Conservation (phyloP, 441 rosid genomes). For the Croton setiger region DNA sequence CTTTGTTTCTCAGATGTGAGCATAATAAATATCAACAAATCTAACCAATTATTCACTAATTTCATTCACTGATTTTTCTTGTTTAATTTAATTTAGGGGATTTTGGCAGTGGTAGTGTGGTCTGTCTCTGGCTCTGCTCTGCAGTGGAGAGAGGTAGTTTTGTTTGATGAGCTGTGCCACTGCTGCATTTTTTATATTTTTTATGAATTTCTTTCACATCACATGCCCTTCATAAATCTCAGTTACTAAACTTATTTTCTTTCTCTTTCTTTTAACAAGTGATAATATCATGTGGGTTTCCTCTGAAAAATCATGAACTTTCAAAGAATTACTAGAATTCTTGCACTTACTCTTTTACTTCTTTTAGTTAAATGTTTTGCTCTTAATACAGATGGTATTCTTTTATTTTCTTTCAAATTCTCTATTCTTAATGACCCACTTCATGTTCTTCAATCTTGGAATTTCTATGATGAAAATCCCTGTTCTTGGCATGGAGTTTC, state of each 20-base stretch:
- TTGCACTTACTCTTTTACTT: slow-evolving; percentile 15
- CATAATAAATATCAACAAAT: background rate
- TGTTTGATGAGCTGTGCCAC: slow-evolving; percentile 46
- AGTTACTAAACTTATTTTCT: slow-evolving; percentile 13
- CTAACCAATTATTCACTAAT: slow-evolving; percentile 17
- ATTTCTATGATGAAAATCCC: slow-evolving; percentile 49
- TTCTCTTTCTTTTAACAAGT: slow-evolving; percentile 17
- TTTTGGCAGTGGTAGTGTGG: slow-evolving; percentile 19
- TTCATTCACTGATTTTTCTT: background rate
- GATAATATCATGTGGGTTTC: slow-evolving; percentile 40
- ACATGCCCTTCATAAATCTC: slow-evolving; percentile 46
- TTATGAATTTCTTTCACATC: slow-evolving; percentile 36
- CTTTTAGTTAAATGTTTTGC: slow-evolving; percentile 29
- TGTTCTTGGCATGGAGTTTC: slow-evolving; percentile 82
- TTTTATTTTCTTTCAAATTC: slow-evolving; percentile 66
- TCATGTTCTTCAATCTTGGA: slow-evolving; percentile 52
- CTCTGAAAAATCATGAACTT: slow-evolving; percentile 39
- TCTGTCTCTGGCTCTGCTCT: too few relatives aligned
- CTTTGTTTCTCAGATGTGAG: slow-evolving; percentile 29
- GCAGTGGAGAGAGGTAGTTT: slow-evolving; percentile 12
- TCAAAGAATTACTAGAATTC: slow-evolving; percentile 26
- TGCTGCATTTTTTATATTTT: background rate
- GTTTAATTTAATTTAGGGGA: slow-evolving; percentile 23
- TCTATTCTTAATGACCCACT: slow-evolving; percentile 62
- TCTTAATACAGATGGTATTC: slow-evolving; percentile 62